A percentile compares a stretch with the other conserved stretches of the same genome.
phyloP scores from a whole-genome alignment of 768 basidiomycete species.

The Boletus subcaerulescens region DNA sequence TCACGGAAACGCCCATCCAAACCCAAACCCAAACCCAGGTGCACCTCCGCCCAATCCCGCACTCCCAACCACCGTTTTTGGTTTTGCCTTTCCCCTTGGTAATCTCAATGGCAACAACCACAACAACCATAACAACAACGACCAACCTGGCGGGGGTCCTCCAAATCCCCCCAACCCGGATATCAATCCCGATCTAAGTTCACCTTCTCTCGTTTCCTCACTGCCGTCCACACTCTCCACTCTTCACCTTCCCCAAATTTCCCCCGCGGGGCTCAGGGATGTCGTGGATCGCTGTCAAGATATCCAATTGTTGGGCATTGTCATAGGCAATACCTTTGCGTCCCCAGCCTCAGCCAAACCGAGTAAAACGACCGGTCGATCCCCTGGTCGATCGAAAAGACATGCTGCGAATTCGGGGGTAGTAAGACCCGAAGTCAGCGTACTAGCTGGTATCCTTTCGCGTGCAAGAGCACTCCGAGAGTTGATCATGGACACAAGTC shows the following conservation, averaged over 20 bases:
- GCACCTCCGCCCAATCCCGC: slow-evolving; percentile 3
- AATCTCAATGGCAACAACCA: background rate
- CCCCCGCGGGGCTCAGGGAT: slow-evolving; percentile 19
- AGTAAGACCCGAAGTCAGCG: slow-evolving; percentile 12
- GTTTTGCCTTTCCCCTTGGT: slow-evolving; percentile 5
- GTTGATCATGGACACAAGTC: slow-evolving; percentile 17
- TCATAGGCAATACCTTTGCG: slow-evolving; percentile 10
- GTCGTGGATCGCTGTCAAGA: slow-evolving; percentile 19
- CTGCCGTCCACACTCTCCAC: slow-evolving; percentile 34
- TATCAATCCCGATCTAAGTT: slow-evolving; percentile 16
- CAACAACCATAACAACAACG: background rate
- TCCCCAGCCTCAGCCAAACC: background rate
- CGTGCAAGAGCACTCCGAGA: slow-evolving; percentile 13
- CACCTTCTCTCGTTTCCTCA: slow-evolving; percentile 31
- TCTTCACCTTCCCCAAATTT: slow-evolving; percentile 23
- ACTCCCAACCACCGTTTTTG: slow-evolving; percentile 3
- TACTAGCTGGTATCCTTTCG: slow-evolving; percentile 13
- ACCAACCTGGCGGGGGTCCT: background rate
- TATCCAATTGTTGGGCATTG: slow-evolving; percentile 18
- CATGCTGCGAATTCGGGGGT: background rate
- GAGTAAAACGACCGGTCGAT: background rate
- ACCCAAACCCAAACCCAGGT: background rate
- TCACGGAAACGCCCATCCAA: background rate
- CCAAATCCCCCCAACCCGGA: slow-evolving; percentile 1
- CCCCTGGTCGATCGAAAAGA: background rate